A percentile compares a stretch with the other conserved stretches of the same genome.
Conservation (phyloP, 2,329 filamentous ascomycete species). For the Paecilomyces variotii region DNA sequence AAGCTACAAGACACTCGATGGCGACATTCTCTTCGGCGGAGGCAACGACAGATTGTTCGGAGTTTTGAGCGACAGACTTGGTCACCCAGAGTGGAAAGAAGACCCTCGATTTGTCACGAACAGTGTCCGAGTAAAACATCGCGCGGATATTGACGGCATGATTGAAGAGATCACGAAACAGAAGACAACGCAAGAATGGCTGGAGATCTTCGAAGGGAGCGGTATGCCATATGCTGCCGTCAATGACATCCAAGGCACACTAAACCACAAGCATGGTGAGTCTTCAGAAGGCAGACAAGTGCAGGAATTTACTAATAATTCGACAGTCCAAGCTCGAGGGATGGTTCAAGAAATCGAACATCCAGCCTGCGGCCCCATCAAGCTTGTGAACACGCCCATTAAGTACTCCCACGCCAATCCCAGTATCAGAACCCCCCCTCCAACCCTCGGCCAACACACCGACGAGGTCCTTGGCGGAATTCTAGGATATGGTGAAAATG, state of each 20-base stretch:
- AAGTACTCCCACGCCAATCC: constrained; percentile 84
- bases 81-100: constrained; percentile 50
- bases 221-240: constrained; percentile 93
- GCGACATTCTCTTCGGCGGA: constrained; percentile 56
- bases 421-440: constrained; percentile 67
- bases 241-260: constrained; percentile 79
- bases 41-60: constrained; percentile 57
- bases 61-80: constrained; percentile 50
- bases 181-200: constrained; percentile 82
- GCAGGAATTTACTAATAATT: background rate
- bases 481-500: constrained; percentile 50
- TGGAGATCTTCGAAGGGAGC: constrained; percentile 75
- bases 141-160: constrained; percentile 65
- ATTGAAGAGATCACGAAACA: constrained; percentile 69
- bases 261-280: constrained; percentile 76
- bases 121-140: constrained; percentile 54
- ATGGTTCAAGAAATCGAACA: constrained; percentile 92
- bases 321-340: constrained; percentile 57
- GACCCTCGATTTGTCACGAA: constrained; percentile 54
- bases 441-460: constrained; percentile 80
- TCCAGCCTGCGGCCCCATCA: constrained; percentile 71
- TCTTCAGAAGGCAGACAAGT: background rate
- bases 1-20: constrained; percentile 61
- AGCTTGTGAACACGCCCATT: constrained; percentile 86
- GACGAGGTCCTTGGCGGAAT: constrained; percentile 62